A percentile compares a stretch with the other conserved stretches of the same genome.
Evolutionary conservation across 2,329 filamentous ascomycete genomes (phyloP).

Genomic region (Dothidotthia symphoricarpi): DNA sequence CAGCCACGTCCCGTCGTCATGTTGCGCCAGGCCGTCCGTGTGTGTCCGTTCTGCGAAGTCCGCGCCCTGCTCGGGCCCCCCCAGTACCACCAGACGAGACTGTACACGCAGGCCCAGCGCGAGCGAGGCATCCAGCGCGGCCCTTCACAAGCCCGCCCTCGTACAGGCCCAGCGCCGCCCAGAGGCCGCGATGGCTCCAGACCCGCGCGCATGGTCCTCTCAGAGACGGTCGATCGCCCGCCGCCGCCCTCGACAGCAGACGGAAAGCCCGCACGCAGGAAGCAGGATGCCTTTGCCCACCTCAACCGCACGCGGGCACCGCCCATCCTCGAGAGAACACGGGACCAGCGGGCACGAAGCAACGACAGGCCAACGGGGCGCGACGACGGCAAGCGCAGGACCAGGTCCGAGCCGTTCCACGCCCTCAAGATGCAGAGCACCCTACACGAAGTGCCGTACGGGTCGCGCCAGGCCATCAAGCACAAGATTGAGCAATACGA

Average conservation of each 20-base stretch:
- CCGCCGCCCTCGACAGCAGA: constrained; percentile 11
- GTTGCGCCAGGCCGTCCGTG: constrained; percentile 30
- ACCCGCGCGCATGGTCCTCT: constrained; percentile 53
- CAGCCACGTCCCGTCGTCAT: constrained; percentile 12
- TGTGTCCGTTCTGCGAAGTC: constrained; percentile 48
- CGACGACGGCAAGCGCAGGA: constrained; percentile 24
- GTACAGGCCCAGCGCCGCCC: constrained; percentile 7
- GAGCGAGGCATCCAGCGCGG: constrained; percentile 10
- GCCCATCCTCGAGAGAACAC: constrained; percentile 18
- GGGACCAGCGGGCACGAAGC: constrained; percentile 11
- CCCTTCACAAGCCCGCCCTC: constrained; percentile 10
- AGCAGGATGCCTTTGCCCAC: constrained; percentile 33
- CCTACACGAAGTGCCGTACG: constrained; percentile 74
- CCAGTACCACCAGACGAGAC: constrained; percentile 37
- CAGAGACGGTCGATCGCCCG: constrained; percentile 37
- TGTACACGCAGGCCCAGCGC: constrained; percentile 35
- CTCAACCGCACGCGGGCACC: constrained; percentile 37
- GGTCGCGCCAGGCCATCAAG: constrained; percentile 62
- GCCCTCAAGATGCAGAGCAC: constrained; percentile 92
- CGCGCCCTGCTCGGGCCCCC: constrained; percentile 22
- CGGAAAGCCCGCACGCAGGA: constrained; percentile 20
- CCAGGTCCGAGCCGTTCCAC: constrained; percentile 60
- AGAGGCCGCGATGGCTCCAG: constrained; percentile 38
- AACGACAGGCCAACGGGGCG: constrained; percentile 9
- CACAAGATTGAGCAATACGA: constrained; percentile 63